phyloP scores from a whole-genome alignment of 805 yeast genomes.

The Candida krabiensis region DNA sequence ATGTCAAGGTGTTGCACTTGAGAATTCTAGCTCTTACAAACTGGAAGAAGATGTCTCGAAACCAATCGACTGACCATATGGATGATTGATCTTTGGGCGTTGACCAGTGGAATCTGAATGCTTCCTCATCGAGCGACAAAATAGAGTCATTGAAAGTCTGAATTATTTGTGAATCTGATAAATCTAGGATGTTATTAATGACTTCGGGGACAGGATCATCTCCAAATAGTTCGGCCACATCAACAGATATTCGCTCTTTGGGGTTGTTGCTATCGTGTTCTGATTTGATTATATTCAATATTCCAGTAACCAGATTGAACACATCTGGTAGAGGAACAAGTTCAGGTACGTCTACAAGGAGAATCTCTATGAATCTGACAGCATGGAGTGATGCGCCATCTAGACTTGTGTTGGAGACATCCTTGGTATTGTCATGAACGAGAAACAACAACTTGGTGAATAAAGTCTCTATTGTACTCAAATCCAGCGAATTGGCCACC shows the following conservation, averaged over 20 bases:
- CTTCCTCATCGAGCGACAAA: background rate
- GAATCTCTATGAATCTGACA: background rate
- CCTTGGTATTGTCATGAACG: conserved; percentile 1
- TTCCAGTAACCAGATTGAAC: background rate
- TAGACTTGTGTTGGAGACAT: background rate
- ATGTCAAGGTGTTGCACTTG: conserved; percentile 16
- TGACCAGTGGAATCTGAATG: conserved; percentile 4
- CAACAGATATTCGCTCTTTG: too few relatives aligned
- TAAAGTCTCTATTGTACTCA: background rate
- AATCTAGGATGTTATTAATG: conserved; percentile 1
- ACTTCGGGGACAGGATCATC: conserved; percentile 3
- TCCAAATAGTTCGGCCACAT: conserved; percentile 1
- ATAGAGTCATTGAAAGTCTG: background rate
- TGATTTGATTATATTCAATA: background rate
- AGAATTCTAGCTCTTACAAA: conserved; percentile 25
- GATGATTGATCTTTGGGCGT: background rate
- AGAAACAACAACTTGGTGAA: background rate
- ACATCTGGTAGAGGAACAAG: background rate
- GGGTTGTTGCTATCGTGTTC: background rate
- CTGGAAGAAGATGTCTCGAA: conserved; percentile 8
- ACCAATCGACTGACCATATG: too few relatives aligned
- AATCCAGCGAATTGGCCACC: conserved; percentile 1
- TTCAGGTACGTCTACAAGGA: conserved; percentile 5
- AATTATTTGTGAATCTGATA: background rate
- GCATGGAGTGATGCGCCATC: too few relatives aligned